Evolutionary conservation across 2,329 filamentous ascomycete species (phyloP).

Genomic region (Ceratocystis diversiconidia): DNA sequence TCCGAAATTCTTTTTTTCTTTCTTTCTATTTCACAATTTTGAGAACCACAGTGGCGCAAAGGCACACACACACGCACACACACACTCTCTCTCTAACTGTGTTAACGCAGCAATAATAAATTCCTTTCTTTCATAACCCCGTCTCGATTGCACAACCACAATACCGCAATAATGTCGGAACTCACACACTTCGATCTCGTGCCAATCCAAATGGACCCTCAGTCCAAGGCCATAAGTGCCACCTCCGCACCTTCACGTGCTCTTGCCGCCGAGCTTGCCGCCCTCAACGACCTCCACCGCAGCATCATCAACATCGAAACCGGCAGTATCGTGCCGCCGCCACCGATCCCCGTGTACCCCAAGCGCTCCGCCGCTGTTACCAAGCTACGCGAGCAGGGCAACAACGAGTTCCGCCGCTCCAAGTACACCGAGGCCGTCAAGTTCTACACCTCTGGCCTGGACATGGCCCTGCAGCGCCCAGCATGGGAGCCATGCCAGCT

Average conservation of each 20-base stretch:
- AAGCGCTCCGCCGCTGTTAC: constrained; percentile 77
- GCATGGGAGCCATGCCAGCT: constrained; percentile 77
- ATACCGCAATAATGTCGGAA: constrained; percentile 36
- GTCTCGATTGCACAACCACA: neutral
- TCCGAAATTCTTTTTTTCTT: neutral
- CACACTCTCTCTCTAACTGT: neutral
- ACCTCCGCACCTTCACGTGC: constrained; percentile 33
- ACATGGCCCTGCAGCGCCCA: constrained; percentile 74
- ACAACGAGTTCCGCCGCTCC: constrained; percentile 66
- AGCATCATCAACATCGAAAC: constrained; percentile 49
- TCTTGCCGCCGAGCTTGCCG: constrained; percentile 50
- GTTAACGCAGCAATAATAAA: too few species aligned
- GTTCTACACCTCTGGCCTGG: constrained; percentile 71
- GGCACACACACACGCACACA: neutral
- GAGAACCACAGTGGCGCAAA: too few species aligned
- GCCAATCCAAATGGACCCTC: constrained; percentile 66
- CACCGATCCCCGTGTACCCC: constrained; percentile 81
- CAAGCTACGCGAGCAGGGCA: constrained; percentile 83
- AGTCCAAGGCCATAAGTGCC: constrained; percentile 57
- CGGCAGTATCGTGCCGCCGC: constrained; percentile 57
- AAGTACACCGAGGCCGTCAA: constrained; percentile 61
- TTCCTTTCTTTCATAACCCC: neutral
- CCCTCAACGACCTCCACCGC: constrained; percentile 69
- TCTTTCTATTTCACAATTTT: neutral
- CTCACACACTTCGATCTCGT: constrained; percentile 67